Percentiles rank a stretch among this genome's conserved stretches.
These are phyloP conservation scores for Aureobasidium melanogenum DNA, from an alignment of 2,329 filamentous ascomycete species.

Conservation along the genomic window DNA sequence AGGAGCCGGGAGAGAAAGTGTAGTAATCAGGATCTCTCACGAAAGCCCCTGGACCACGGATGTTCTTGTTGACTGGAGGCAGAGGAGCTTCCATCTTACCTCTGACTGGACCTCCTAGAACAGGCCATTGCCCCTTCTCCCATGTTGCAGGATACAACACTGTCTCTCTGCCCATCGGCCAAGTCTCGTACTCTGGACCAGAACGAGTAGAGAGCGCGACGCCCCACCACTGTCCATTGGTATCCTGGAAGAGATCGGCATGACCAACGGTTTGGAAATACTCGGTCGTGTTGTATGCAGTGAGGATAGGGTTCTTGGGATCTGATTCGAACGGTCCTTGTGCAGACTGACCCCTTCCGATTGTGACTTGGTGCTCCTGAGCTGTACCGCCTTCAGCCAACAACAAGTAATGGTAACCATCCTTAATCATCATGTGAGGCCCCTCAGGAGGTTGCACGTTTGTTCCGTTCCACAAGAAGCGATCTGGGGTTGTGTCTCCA, in stretches of 20 bases:
- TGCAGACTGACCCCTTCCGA: conserved; percentile 29
- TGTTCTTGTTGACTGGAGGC: conserved; percentile 25
- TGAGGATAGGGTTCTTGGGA: conserved; percentile 21
- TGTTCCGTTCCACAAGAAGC: conserved; percentile 30
- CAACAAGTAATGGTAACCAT: conserved; percentile 29
- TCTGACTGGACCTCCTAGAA: conserved; percentile 30
- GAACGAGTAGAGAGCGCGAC: conserved; percentile 39
- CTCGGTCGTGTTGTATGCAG: conserved; percentile 19
- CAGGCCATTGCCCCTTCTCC: conserved; percentile 33
- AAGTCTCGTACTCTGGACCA: conserved; percentile 33
- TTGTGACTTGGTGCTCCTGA: conserved; percentile 31
- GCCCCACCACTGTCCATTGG: conserved; percentile 44
- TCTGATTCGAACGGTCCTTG: conserved; percentile 21
- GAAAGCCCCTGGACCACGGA: conserved; percentile 35
- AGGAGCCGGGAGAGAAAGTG: conserved; percentile 37
- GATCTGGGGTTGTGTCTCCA: conserved; percentile 16
- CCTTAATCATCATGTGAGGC: conserved; percentile 31
- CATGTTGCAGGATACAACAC: conserved; percentile 43
- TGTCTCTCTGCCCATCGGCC: conserved; percentile 48
- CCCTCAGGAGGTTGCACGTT: conserved; percentile 27
- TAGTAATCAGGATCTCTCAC: conserved; percentile 36
- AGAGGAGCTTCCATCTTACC: conserved; percentile 39
- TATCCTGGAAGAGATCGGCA: conserved; percentile 48
- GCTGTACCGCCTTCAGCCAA: conserved; percentile 32
- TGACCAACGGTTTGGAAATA: conserved; percentile 47